Conservation (phyloP, 106 monocot species). For the Narthecium ossifragum region DNA sequence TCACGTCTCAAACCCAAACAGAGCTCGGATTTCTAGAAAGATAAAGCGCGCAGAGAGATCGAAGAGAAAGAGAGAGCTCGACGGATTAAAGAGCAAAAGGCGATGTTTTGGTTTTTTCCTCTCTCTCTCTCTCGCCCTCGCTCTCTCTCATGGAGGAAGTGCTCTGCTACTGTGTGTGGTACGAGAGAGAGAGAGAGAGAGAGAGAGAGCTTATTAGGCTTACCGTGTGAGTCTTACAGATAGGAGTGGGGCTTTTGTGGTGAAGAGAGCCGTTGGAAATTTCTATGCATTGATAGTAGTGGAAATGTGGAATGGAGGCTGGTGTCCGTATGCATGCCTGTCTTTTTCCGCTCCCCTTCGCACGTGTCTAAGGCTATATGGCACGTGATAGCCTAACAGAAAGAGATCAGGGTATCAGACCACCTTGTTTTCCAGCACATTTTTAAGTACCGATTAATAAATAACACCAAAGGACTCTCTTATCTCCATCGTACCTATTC, state of each 20-base stretch:
- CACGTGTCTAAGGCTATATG: no score
- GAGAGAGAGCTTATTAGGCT: neutral
- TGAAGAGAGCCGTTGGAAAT: no score
- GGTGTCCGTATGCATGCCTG: no score
- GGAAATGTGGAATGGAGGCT: no score
- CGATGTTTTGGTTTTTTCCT: neutral
- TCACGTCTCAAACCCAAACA: neutral
- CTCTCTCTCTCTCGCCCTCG: neutral
- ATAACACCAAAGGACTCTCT: no score
- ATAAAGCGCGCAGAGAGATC: neutral
- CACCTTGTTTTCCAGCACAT: no score
- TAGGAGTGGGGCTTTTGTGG: neutral
- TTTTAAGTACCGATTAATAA: no score
- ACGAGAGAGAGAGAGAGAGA: no score
- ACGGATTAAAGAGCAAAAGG: constrained; percentile 5
- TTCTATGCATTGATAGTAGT: neutral
- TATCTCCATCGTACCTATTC: no score
- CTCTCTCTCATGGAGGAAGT: neutral
- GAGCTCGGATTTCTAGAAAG: constrained; percentile 11
- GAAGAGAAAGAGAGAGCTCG: neutral
- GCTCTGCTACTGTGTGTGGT: neutral
- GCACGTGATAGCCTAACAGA: no score
- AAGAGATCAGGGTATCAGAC: no score
- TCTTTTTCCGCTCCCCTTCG: no score
- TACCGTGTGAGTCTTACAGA: neutral